phyloP scores from a whole-genome alignment of 805 yeast species.

The Yarrowia sp. region DNA sequence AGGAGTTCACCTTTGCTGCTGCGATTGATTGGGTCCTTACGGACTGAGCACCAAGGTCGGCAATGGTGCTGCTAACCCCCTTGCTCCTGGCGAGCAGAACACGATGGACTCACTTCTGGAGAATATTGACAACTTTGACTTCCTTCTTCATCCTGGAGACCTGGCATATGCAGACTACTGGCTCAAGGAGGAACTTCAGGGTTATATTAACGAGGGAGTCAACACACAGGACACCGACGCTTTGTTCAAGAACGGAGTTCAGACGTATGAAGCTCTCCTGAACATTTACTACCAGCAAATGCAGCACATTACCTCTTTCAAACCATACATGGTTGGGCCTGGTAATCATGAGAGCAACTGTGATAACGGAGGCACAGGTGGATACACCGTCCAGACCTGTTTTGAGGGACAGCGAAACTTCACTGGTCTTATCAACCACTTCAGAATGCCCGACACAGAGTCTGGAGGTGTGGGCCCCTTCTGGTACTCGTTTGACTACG shows the following conservation, averaged over 20 bases:
- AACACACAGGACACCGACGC: neutral
- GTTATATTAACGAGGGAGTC: slow-evolving; percentile 27
- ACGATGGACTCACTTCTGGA: slow-evolving; percentile 31
- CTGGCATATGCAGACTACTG: slow-evolving; percentile 38
- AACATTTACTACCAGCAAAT: slow-evolving; percentile 31
- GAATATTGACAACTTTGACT: slow-evolving; percentile 30
- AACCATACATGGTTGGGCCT: slow-evolving; percentile 35
- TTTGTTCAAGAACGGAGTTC: slow-evolving; percentile 21
- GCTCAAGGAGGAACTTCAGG: slow-evolving; percentile 31
- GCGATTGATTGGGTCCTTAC: slow-evolving; percentile 26
- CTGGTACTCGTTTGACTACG: slow-evolving; percentile 39
- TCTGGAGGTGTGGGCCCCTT: slow-evolving; percentile 34
- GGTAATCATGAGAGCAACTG: slow-evolving; percentile 35
- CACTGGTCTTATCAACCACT: slow-evolving; percentile 34
- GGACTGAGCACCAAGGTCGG: slow-evolving; percentile 25
- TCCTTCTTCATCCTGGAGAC: slow-evolving; percentile 36
- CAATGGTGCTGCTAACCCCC: neutral
- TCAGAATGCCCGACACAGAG: slow-evolving; percentile 36
- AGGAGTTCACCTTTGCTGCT: slow-evolving; percentile 20
- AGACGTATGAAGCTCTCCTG: slow-evolving; percentile 30
- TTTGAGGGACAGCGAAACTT: slow-evolving; percentile 35
- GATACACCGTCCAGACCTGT: slow-evolving; percentile 28
- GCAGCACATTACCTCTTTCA: slow-evolving; percentile 28
- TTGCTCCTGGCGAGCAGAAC: slow-evolving; percentile 14
- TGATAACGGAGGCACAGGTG: slow-evolving; percentile 27